These are phyloP conservation scores for Metarhizium robertsii DNA, from an alignment of 2,329 filamentous ascomycete species.

Conservation along the genomic window DNA sequence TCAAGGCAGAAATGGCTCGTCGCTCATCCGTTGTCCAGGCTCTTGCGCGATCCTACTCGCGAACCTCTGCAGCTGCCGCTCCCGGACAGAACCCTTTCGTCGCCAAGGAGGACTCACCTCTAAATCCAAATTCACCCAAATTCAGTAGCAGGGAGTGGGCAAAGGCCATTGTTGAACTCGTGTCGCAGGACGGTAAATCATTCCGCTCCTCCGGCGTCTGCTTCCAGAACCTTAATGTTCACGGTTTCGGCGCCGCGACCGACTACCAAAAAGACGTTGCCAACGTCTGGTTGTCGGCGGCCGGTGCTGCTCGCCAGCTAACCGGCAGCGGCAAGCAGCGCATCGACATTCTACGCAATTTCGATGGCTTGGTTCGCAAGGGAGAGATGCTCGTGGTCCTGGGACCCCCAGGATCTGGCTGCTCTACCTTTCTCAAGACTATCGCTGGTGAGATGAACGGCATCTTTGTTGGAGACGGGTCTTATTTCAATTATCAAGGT, in stretches of 20 bases:
- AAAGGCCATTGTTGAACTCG: conserved; percentile 45
- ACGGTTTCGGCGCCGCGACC: conserved; percentile 56
- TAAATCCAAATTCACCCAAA: conserved; percentile 43
- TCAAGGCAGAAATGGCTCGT: conserved; percentile 35
- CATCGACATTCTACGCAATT: conserved; percentile 59
- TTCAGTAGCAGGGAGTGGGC: conserved; percentile 52
- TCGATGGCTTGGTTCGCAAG: conserved; percentile 58
- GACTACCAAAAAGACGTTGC: conserved; percentile 62
- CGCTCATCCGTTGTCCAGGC: conserved; percentile 43
- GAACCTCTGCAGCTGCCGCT: conserved; percentile 27
- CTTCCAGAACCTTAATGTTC: conserved; percentile 59
- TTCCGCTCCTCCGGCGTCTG: conserved; percentile 55
- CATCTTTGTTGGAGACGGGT: conserved; percentile 59
- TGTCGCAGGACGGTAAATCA: conserved; percentile 39
- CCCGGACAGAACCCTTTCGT: conserved; percentile 38
- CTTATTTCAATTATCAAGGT: conserved; percentile 78
- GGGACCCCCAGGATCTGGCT: conserved; percentile 64
- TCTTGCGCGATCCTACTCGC: conserved; percentile 47
- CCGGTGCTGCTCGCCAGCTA: conserved; percentile 35
- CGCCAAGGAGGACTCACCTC: conserved; percentile 35
- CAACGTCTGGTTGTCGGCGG: conserved; percentile 48
- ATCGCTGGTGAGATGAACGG: conserved; percentile 77
- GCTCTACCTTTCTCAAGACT: conserved; percentile 78
- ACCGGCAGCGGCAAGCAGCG: conserved; percentile 42
- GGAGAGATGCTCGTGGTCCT: conserved; percentile 71